Conservation (phyloP, 176 grass and related monocot species). For the Hyparrhenia diplandra region DNA sequence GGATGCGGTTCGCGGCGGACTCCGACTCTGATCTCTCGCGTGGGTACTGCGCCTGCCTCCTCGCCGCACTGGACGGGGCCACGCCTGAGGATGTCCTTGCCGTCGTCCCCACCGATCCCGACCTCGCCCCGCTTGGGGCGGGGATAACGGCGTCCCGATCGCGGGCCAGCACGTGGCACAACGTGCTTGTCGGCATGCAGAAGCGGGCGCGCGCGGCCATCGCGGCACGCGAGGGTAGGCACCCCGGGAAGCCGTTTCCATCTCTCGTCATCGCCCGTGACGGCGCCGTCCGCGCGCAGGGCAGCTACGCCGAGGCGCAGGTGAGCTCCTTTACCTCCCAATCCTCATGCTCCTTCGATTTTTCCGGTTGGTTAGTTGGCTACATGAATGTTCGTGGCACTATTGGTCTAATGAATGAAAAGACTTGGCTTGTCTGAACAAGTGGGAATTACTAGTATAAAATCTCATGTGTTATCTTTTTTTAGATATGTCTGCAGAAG, state of each 20-base stretch:
- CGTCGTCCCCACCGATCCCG: conserved; percentile 60
- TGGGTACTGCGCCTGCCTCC: conserved; percentile 75
- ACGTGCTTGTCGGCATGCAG: conserved; percentile 84
- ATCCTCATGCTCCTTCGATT: background rate
- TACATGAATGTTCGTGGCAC: background rate
- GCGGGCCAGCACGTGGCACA: conserved; percentile 86
- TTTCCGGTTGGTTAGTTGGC: background rate
- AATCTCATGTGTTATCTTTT: background rate
- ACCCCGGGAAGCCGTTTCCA: conserved; percentile 61
- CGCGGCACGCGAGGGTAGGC: conserved; percentile 54
- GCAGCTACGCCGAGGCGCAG: conserved; percentile 90
- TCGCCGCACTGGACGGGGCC: conserved; percentile 69
- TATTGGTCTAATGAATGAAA: conserved; percentile 9
- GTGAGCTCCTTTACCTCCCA: conserved; percentile 27
- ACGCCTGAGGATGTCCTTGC: conserved; percentile 66
- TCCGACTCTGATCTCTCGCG: conserved; percentile 94
- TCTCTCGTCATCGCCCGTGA: conserved; percentile 71
- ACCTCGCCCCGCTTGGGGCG: conserved; percentile 55
- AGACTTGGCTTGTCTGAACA: conserved; percentile 7
- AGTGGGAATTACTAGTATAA: background rate
- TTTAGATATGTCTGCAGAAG: background rate
- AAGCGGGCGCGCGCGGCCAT: conserved; percentile 73
- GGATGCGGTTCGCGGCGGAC: conserved; percentile 82
- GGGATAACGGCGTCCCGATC: conserved; percentile 36
- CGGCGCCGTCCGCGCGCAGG: conserved; percentile 61